Evolutionary conservation across 2,329 filamentous ascomycete genomes (phyloP), one percentile per base, ranked within the genome.

Genomic region (Tolypocladium guangdongense): DNA sequence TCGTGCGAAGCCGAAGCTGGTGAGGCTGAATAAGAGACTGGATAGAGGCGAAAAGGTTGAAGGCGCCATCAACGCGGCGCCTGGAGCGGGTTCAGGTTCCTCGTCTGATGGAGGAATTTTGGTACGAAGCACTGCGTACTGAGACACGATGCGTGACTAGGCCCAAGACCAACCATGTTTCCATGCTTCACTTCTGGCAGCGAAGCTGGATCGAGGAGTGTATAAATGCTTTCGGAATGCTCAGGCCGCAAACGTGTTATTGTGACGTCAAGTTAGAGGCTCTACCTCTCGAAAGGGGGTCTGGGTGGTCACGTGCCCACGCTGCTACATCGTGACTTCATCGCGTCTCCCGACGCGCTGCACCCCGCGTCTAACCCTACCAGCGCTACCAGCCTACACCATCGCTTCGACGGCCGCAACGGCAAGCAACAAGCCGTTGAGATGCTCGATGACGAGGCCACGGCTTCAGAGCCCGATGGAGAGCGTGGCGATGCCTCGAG

Each of bases 11-110:
- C 71, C 83, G 37, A 79, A 88, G 39, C 73, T 91, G 30, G 75
- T 78, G 16, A 71, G 78, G 45, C 64, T 89, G 60, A 91, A 90
- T 62, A 82, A 77, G 72, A 87, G 82, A 66, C 72, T 90, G 2
- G 86, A 88, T 48, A 71, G 74, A 16, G 86, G 84, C 0, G 78
- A 86, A 59, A 70, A 62, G 36, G 77, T 81, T n/a, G n/a, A 38
- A 18, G 43, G 51, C 7, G 51, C 51, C 27, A 77, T 84, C 57
- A 81, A 82, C 57, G 70, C 71, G 8, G 68, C 78, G 50, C 78
- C 81, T 0, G 78, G 78, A 0, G 75, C 60, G 83, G 83, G 0
- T 88, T 88, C 65, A 75, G 84, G 45, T 88, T 87, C 63, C 76
- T 84, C 65, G 64, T 85, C 49, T 85, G 46, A 35, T 37, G 20